A percentile compares a stretch with the other conserved stretches of the same genome.
These are phyloP conservation scores for Suillus weaverae DNA, from an alignment of 768 basidiomycete genomes.

Conservation along the genomic window DNA sequence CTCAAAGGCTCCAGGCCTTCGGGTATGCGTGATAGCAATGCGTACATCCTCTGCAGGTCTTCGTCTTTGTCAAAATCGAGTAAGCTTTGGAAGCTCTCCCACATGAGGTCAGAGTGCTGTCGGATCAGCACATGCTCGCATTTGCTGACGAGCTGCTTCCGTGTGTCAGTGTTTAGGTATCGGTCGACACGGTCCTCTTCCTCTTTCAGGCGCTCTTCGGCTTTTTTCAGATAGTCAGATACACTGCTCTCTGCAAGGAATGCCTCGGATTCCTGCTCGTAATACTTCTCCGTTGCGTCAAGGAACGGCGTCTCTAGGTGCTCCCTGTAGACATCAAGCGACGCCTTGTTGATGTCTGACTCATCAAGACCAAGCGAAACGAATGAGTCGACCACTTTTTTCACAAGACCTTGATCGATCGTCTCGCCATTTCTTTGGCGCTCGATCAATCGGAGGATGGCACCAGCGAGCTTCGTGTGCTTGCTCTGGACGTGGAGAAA, in stretches of 20 bases:
- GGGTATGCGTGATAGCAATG: conserved; percentile 84
- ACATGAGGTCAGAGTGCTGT: conserved; percentile 81
- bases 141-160: conserved; percentile 74
- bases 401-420: conserved; percentile 90
- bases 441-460: conserved; percentile 88
- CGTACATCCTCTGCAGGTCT: conserved; percentile 94
- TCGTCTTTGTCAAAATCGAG: conserved; percentile 94
- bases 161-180: conserved; percentile 87
- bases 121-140: conserved; percentile 94
- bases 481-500: conserved; percentile 87
- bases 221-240: conserved; percentile 93
- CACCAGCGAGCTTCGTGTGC: conserved; percentile 79
- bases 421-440: conserved; percentile 91
- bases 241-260: conserved; percentile 89
- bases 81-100: conserved; percentile 88
- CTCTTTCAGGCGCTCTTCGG: conserved; percentile 88
- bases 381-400: conserved; percentile 93
- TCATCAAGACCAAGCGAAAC: conserved; percentile 95
- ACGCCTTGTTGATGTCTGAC: conserved; percentile 86
- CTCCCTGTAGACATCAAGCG: conserved; percentile 90
- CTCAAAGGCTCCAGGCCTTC: conserved; percentile 89
- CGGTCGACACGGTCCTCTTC: conserved; percentile 95
- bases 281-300: conserved; percentile 85
- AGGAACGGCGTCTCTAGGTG: conserved; percentile 92
- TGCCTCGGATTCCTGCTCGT: conserved; percentile 86